Base-by-base conservation (phyloP, 345 rosid genomes). In the Isatis tinctoria region DNA sequence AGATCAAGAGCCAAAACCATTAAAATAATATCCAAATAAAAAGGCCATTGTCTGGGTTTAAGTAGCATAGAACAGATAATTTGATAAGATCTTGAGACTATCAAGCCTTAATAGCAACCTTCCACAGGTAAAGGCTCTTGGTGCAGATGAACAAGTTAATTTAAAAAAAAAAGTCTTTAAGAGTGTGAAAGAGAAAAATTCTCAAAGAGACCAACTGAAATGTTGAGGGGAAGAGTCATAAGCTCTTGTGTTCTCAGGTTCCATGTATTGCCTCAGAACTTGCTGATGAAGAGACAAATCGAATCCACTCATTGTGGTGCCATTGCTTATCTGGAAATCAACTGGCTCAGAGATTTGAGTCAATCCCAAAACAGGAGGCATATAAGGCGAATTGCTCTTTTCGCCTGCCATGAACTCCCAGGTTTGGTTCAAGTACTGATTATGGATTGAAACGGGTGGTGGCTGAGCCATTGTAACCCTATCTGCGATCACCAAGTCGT, bases 121-220 rank as follows among this genome's bases (percentile, higher is more conserved):
- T 69, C 51, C 58, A 67, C 37, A 69, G 40, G 22, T 69, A 37
- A 10, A 60, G 43, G 73, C 57, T 39, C 53, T 58, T 58, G 48
- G 53, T 35, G 77, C 56, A 73, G 70, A 10, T 22, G 43, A 62
- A 40, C 22, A 27, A 35, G 52, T 30, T 30, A 22, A 30, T 14
- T 53, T 52, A 52, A 9, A 37, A 7, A 48, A 41, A 26, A 51
- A 14, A 3, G n/a, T 51, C 62, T 20, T 17, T 10, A n/a, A 16
- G 9, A 54, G 6, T 10, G 65, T 43, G 77, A 43, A 76, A 52
- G 52, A 51, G 27, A 40, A 13, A 26, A 52, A 37, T n/a, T 49
- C 65, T 80, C 76, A 90, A 20, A 87, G 96, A 14, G 90, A 84
- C 92, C 92, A 90, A 74, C 88, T 75, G 78, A 83, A 83, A 52